These are phyloP conservation scores for Geranium rotundifolium DNA, from an alignment of 345 rosid species.

Conservation along the genomic window DNA sequence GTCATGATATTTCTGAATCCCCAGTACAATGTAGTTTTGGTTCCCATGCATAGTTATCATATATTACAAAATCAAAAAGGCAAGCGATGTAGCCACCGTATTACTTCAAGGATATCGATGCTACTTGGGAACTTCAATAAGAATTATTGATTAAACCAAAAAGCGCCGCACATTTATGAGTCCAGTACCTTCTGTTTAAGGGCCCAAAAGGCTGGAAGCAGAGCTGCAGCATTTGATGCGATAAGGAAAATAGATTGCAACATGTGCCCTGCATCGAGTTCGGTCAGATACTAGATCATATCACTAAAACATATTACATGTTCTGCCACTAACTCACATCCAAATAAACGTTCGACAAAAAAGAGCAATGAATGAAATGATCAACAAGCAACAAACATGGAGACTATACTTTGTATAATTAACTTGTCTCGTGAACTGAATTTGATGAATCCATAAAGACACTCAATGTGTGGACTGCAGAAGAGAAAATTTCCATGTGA, in stretches of 20 bases:
- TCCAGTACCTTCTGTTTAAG: constrained; percentile 63
- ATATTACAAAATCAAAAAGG: too few species aligned
- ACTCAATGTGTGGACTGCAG: too few species aligned
- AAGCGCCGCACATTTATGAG: neutral
- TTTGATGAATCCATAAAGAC: too few species aligned
- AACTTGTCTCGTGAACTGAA: too few species aligned
- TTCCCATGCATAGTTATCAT: too few species aligned
- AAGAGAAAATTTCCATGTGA: too few species aligned
- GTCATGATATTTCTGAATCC: too few species aligned
- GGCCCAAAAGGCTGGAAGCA: constrained; percentile 84
- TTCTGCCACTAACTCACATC: too few species aligned
- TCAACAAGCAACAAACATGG: neutral
- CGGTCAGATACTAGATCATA: constrained; percentile 3
- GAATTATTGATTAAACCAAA: neutral
- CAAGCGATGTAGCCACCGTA: neutral
- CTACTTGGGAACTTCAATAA: neutral
- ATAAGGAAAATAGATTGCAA: constrained; percentile 74
- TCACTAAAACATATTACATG: constrained; percentile 2
- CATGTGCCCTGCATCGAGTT: constrained; percentile 52
- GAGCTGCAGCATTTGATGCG: constrained; percentile 79
- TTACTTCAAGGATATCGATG: neutral
- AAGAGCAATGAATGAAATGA: too few species aligned
- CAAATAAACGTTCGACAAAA: constrained; percentile 1
- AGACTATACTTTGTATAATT: too few species aligned
- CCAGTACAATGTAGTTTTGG: too few species aligned